Base-by-base conservation (phyloP, 345 rosid species). In the Citrus maxima region DNA sequence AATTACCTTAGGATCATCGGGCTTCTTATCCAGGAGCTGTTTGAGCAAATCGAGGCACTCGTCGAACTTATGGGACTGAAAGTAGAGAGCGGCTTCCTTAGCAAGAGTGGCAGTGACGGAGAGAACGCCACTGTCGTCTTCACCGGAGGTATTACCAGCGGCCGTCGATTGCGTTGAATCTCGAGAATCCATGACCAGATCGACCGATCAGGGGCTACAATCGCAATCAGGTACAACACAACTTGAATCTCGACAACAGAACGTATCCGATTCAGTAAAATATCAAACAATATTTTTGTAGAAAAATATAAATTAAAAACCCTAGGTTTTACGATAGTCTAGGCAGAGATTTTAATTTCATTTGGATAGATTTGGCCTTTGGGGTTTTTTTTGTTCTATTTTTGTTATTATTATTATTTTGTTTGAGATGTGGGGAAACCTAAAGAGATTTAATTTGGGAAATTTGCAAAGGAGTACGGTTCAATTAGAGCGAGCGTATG, bases 1-100 rank as follows among this genome's bases (percentile, higher is more conserved):
- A 63, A 63, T 67, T 54, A 94, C 99, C 94, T 93, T 96, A 3
- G 93, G 97, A 90, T 94, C 98, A 86, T 86, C 85, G 24, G 78
- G 89, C 77, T 89, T 90, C 87, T 86, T 92, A 61, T 81, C 90
- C 75, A 80, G 75, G 58, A 97, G 92, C 86, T 92, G 93, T 84
- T 79, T 80, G 80, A 94, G 77, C 73, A 89, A 80, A 42, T 87
- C 91, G 28, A 97, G 80, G 79, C 98, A 94, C 76, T 97, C 99
- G 16, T 73, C 64, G 80, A 87, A 93, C 77, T 92, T 89, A 46
- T 88, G 81, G 60, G 98, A 94, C 81, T 93, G 93, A 81, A 90
- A 97, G 84, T 79, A 84, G 46, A 88, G 80, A 27, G 88, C 84
- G 32, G 99, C 98, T 74, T 88, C 93, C 79, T 90, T 93, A 62